These are phyloP conservation scores for Persicaria maculosa DNA, from an alignment of 148 eudicot genomes.

Conservation along the genomic window DNA sequence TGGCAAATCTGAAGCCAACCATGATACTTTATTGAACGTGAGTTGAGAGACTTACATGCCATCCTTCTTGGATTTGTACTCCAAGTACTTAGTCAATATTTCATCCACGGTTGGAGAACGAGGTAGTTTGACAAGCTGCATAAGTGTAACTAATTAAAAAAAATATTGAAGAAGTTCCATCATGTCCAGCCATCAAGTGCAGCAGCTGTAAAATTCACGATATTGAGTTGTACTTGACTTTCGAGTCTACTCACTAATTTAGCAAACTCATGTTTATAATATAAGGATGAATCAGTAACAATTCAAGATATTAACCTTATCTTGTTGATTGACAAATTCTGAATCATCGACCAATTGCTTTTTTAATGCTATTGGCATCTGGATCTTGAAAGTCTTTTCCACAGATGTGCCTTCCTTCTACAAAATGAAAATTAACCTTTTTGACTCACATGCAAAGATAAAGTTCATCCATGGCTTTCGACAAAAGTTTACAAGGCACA, in stretches of 20 bases:
- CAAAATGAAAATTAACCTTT: constrained; percentile 11
- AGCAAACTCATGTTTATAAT: background rate
- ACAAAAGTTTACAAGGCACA: constrained; percentile 1
- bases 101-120: constrained; percentile 88
- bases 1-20: background rate
- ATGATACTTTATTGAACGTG: background rate
- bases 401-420: constrained; percentile 63
- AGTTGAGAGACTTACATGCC: constrained; percentile 53
- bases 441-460: background rate
- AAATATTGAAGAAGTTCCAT: background rate
- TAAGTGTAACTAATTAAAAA: constrained; percentile 4
- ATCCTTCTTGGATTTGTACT: constrained; percentile 76
- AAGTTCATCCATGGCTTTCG: background rate
- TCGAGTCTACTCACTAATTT: background rate
- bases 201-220: background rate
- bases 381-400: constrained; percentile 76
- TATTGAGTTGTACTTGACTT: background rate
- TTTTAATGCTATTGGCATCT: constrained; percentile 66
- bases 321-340: constrained; percentile 68
- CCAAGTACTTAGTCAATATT: constrained; percentile 73
- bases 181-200: background rate
- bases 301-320: constrained; percentile 44
- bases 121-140: constrained; percentile 92
- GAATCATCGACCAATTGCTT: constrained; percentile 92
- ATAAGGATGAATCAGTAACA: background rate